These are phyloP conservation scores for Ophiostoma populinum DNA, from an alignment of 2,329 filamentous ascomycete species.

Conservation along the genomic window DNA sequence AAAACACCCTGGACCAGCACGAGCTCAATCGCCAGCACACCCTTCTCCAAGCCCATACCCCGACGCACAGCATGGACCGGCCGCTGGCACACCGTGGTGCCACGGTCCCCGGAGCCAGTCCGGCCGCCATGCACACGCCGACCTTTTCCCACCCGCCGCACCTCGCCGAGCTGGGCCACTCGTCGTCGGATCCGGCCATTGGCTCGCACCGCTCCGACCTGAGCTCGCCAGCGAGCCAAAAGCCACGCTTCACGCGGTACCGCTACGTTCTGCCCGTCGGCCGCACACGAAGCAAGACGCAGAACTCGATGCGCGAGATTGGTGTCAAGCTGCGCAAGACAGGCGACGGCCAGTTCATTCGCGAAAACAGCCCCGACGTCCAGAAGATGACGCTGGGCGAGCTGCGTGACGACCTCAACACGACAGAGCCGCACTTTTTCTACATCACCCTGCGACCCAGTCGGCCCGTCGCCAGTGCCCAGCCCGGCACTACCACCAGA, in stretches of 20 bases:
- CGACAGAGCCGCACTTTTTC: conserved; percentile 6
- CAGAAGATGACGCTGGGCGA: neutral
- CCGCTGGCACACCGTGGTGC: no score
- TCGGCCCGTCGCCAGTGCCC: neutral
- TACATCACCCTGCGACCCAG: conserved; percentile 4
- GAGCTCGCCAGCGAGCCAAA: neutral
- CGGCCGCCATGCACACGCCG: no score
- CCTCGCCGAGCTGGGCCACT: no score
- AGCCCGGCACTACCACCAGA: neutral
- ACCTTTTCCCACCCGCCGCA: no score
- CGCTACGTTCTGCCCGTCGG: conserved; percentile 6
- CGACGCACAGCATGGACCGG: no score
- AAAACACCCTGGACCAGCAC: neutral
- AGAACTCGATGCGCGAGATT: conserved; percentile 1
- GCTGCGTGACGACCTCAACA: conserved; percentile 1
- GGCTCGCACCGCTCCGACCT: no score
- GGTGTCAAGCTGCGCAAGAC: conserved; percentile 8
- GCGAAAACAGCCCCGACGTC: conserved; percentile 4
- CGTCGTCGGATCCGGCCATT: no score
- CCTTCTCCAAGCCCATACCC: no score
- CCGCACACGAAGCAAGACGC: neutral
- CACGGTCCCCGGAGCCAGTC: no score
- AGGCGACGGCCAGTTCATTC: conserved; percentile 4
- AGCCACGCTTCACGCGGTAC: conserved; percentile 1
- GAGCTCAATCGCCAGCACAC: no score